Evolutionary conservation across 2,329 filamentous ascomycete genomes (phyloP).

Genomic region (Neofusicoccum laricinum): DNA sequence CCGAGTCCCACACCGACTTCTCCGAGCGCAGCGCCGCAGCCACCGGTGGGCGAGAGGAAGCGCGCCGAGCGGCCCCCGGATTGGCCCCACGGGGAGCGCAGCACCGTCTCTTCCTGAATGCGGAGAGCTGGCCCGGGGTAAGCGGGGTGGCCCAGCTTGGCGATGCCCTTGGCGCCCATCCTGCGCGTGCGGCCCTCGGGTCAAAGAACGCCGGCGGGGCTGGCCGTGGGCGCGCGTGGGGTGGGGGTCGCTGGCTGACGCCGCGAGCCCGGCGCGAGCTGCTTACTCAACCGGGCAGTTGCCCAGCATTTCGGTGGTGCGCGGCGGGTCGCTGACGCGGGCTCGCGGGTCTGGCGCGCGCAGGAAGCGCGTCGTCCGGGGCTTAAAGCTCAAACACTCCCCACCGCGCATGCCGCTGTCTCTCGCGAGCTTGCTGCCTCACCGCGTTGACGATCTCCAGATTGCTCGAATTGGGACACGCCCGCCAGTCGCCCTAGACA

Average conservation of each 20-base stretch:
- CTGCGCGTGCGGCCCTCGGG: conserved; percentile 3
- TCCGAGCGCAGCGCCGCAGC: not conserved
- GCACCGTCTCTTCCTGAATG: not conserved
- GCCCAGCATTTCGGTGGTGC: no score
- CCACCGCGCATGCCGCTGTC: not conserved
- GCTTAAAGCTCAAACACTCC: conserved; percentile 1
- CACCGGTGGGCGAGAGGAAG: not conserved
- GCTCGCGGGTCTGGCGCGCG: not conserved
- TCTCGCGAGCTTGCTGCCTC: not conserved
- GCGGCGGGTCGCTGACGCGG: not conserved
- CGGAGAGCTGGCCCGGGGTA: conserved; percentile 1
- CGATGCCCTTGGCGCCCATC: not conserved
- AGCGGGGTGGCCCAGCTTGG: not conserved
- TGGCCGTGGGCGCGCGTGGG: not conserved
- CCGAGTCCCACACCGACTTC: not conserved
- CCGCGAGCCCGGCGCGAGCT: not conserved
- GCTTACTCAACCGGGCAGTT: not conserved
- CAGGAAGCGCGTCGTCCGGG: not conserved
- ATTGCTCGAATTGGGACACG: not conserved
- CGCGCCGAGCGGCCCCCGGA: conserved; percentile 3
- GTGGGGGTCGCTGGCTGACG: not conserved
- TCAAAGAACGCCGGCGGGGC: conserved; percentile 12
- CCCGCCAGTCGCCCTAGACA: not conserved
- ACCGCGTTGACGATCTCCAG: not conserved
- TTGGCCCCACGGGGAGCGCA: conserved; percentile 14